Conservation (phyloP, 495 filamentous ascomycete species). For the Daldinia bambusicola region DNA sequence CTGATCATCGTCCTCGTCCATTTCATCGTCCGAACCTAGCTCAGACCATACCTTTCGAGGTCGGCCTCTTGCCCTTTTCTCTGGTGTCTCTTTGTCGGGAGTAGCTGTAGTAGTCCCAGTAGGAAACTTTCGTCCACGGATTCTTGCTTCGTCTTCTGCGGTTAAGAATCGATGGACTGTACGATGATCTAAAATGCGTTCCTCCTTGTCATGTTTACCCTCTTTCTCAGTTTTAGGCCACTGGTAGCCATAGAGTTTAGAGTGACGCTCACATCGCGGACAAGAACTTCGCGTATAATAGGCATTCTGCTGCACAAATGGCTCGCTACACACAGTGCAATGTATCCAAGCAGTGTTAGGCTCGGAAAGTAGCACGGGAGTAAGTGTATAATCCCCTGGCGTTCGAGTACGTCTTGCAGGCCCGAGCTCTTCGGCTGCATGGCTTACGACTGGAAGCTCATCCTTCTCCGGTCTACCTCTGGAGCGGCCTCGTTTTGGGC, state of each 20-base stretch:
- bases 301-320: slow-evolving; percentile 87
- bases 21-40: slow-evolving; percentile 5
- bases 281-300: slow-evolving; percentile 87
- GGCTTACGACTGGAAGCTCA: slow-evolving; percentile 8
- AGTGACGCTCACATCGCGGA: slow-evolving; percentile 92
- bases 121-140: slow-evolving; percentile 56
- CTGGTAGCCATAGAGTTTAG: slow-evolving; percentile 90
- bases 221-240: slow-evolving; percentile 94
- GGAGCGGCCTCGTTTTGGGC: slow-evolving; percentile 34
- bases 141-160: slow-evolving; percentile 70
- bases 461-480: slow-evolving; percentile 31
- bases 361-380: slow-evolving; percentile 73
- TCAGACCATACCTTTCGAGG: slow-evolving; percentile 15
- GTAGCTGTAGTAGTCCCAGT: background rate
- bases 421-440: slow-evolving; percentile 23
- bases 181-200: slow-evolving; percentile 77
- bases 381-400: slow-evolving; percentile 84
- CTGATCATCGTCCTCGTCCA: slow-evolving; percentile 10
- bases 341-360: slow-evolving; percentile 83
- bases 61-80: slow-evolving; percentile 32
- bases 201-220: slow-evolving; percentile 77
- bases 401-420: slow-evolving; percentile 57
- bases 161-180: slow-evolving; percentile 75
- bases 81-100: slow-evolving; percentile 18
- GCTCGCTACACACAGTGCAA: slow-evolving; percentile 80